Evolutionary conservation across 2,329 filamentous ascomycete genomes (phyloP), one percentile per base, ranked within the genome.

Genomic region (Penicillium corylophilum): DNA sequence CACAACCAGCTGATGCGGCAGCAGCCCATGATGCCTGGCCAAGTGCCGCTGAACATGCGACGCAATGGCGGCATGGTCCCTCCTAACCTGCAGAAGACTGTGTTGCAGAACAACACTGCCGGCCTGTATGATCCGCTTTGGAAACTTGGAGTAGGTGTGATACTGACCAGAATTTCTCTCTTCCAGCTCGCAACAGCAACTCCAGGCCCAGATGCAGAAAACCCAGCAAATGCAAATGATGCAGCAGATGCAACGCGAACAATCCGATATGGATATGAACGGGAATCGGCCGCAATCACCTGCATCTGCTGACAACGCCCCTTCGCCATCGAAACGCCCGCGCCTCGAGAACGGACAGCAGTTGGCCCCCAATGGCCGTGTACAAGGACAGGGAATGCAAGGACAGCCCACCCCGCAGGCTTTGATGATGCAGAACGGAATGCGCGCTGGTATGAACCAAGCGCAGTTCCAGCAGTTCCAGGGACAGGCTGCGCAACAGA

Each of bases 291-390:
- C 90, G 24, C 85, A 87, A 51, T 96, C 93, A 29, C 93, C 93
- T 7, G 85, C 86, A 45, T 87, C 87, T 33, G 86, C 85, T 48
- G 92, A 96, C 47, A 94, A 94, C 65, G 91, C 90, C 23, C 90
- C 91, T 4, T 97, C 93, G 28, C 93, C 93, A 2, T 93, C 89
- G 57, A 97, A 97, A 77, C 84, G 92, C 65, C 89, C 86, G 51
- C 88, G 92, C 51, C 82, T 96, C 54, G 89, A 92, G 73, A 89
- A 89, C 68, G 85, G 86, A 56, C 86, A 85, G 66, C 87, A 86
- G 63, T 88, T 92, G 82, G 87, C 88, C 75, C 83, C 85, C 49
- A 90, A 89, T 72, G 88, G 87, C 63, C 83, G 81, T 57, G 76
- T 84, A 69, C 87, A 86, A 67, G 77, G 77, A 48, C 85, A 86